Evolutionary conservation across 148 eudicot species (phyloP).

Genomic region (Fagopyrum homotropicum): DNA sequence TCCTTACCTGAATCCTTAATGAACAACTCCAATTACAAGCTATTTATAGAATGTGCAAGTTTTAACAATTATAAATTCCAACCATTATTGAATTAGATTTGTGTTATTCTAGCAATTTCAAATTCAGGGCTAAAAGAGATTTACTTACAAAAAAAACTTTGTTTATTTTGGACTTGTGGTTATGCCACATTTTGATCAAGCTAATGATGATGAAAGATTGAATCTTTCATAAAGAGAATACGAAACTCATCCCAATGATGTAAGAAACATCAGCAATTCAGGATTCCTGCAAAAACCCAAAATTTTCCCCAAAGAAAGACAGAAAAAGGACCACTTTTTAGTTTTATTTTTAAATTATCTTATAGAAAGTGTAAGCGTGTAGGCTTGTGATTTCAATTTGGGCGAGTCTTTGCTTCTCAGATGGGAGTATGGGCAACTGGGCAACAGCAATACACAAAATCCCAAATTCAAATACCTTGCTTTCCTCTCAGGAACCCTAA

Average conservation of each 20-base stretch:
- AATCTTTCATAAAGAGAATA: background rate
- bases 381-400: slow-evolving; percentile 3
- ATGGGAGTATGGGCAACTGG: slow-evolving; percentile 10
- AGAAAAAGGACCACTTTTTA: background rate
- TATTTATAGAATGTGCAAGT: background rate
- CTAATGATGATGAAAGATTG: background rate
- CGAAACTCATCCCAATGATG: background rate
- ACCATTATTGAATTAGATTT: background rate
- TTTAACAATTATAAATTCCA: background rate
- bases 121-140: background rate
- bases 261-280: background rate
- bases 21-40: background rate
- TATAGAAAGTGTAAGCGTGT: slow-evolving; percentile 10
- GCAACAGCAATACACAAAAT: slow-evolving; percentile 8
- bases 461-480: slow-evolving; percentile 9
- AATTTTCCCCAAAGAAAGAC: background rate
- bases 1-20: background rate
- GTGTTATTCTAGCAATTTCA: background rate
- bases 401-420: slow-evolving; percentile 11
- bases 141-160: background rate
- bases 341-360: background rate
- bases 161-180: background rate
- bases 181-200: background rate
- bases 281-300: background rate
- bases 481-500: slow-evolving; percentile 12